Conservation (phyloP, 2,329 filamentous ascomycete genomes). For the Parasarocladium wereldwijsianum region DNA sequence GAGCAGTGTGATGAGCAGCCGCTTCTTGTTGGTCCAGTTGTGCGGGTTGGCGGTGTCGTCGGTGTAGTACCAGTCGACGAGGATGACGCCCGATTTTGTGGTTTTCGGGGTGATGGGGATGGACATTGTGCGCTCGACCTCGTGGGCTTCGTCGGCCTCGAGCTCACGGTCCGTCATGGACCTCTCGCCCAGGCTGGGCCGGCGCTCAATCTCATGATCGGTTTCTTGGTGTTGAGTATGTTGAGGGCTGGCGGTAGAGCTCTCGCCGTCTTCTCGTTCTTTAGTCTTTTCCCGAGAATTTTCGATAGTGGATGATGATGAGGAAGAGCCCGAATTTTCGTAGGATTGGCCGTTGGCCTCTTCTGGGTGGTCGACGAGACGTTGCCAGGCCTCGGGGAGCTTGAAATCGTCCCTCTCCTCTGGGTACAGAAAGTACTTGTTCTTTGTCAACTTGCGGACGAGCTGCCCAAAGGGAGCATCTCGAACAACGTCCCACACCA, state of each 20-base stretch:
- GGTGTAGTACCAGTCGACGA: constrained; percentile 39
- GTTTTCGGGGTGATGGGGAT: constrained; percentile 31
- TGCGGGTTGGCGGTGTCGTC: constrained; percentile 41
- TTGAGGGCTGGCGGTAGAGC: constrained; percentile 1
- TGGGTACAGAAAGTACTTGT: constrained; percentile 39
- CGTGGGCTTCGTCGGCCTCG: constrained; percentile 20
- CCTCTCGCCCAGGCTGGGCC: constrained; percentile 1
- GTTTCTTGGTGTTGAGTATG: background rate
- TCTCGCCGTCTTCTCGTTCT: background rate
- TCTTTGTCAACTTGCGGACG: constrained; percentile 36
- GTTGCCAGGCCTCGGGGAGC: constrained; percentile 26
- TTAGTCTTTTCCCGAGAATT: constrained; percentile 1
- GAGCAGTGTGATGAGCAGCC: constrained; percentile 23
- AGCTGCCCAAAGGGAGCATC: constrained; percentile 45
- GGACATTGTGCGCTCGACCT: constrained; percentile 27
- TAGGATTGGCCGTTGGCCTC: constrained; percentile 1
- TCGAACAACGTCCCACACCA: constrained; percentile 24
- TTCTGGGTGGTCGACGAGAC: constrained; percentile 18
- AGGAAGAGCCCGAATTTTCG: constrained; percentile 2
- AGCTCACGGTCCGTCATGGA: constrained; percentile 16
- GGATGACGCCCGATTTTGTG: constrained; percentile 33
- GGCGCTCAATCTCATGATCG: constrained; percentile 6
- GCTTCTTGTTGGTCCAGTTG: constrained; percentile 34
- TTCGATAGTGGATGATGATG: constrained; percentile 1
- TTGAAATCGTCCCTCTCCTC: constrained; percentile 42